These are phyloP conservation scores for Aureobasidium musti DNA, from an alignment of 2,329 filamentous ascomycete species.

Conservation along the genomic window DNA sequence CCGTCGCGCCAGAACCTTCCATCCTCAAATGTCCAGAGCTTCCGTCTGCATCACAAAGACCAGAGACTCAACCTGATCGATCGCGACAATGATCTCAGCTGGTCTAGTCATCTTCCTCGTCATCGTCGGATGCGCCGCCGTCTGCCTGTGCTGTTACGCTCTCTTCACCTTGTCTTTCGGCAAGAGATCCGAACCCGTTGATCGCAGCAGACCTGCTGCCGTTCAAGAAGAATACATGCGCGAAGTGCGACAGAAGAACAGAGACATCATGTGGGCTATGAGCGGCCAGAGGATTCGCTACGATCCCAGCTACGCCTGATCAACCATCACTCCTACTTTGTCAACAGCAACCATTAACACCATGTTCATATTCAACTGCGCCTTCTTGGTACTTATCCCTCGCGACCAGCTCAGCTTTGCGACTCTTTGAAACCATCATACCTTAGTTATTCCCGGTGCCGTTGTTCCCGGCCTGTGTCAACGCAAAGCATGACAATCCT, in stretches of 20 bases:
- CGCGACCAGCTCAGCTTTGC: not conserved
- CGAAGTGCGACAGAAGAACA: constrained; percentile 30
- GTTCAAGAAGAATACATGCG: constrained; percentile 32
- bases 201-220: constrained; percentile 24
- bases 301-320: constrained; percentile 19
- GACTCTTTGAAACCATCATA: not conserved
- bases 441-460: not conserved
- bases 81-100: constrained; percentile 14
- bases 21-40: not conserved
- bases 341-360: not conserved
- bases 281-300: constrained; percentile 15
- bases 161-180: constrained; percentile 18
- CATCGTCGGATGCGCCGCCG: constrained; percentile 27
- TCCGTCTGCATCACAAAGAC: not conserved
- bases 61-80: not conserved
- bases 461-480: not conserved
- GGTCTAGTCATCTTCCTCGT: constrained; percentile 30
- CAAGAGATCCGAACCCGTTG: constrained; percentile 8
- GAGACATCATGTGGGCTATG: constrained; percentile 26
- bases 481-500: not conserved
- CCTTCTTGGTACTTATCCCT: not conserved
- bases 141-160: constrained; percentile 21
- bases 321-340: not conserved
- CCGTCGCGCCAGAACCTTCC: not conserved
- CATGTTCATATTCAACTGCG: not conserved